Evolutionary conservation across 495 filamentous ascomycete genomes (phyloP).

Genomic region (Cetradonia linearis): DNA sequence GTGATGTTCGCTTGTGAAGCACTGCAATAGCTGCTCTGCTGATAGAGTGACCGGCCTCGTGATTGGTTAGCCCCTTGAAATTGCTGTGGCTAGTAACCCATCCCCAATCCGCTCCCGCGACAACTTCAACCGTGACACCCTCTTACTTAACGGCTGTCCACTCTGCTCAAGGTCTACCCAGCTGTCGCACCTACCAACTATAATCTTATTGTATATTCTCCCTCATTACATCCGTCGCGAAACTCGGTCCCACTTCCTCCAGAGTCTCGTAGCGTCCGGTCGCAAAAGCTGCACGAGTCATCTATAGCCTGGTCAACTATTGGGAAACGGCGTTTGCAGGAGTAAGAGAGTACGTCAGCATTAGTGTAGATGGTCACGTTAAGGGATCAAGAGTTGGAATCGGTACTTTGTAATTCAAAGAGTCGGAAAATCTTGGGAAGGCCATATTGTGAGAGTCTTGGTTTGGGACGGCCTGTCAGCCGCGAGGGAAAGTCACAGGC

Average conservation of each 20-base stretch:
- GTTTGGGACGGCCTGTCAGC: not conserved
- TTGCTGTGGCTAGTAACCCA: conserved; percentile 17
- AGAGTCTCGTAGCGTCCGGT: not conserved
- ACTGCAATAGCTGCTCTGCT: not conserved
- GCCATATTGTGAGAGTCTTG: not conserved
- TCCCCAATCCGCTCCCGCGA: conserved; percentile 2
- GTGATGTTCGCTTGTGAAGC: not conserved
- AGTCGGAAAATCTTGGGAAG: conserved; percentile 2
- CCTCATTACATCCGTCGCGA: not conserved
- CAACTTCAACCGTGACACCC: conserved; percentile 12
- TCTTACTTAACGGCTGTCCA: conserved; percentile 12
- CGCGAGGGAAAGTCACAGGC: not conserved
- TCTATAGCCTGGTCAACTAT: conserved; percentile 1
- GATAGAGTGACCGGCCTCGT: not conserved
- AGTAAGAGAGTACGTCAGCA: not conserved
- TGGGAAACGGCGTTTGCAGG: not conserved
- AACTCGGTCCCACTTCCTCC: not conserved
- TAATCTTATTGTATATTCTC: not conserved
- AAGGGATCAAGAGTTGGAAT: conserved; percentile 10
- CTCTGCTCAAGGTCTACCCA: not conserved
- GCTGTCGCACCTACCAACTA: not conserved
- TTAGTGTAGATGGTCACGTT: conserved; percentile 15
- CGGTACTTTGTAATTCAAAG: not conserved
- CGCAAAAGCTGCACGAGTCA: conserved; percentile 10
- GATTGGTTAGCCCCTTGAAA: conserved; percentile 8